A percentile compares a stretch with the other conserved stretches of the same genome.
Evolutionary conservation across 73 alveolate genomes (phyloP).

Genomic region (Tetrahymena thermophila): DNA sequence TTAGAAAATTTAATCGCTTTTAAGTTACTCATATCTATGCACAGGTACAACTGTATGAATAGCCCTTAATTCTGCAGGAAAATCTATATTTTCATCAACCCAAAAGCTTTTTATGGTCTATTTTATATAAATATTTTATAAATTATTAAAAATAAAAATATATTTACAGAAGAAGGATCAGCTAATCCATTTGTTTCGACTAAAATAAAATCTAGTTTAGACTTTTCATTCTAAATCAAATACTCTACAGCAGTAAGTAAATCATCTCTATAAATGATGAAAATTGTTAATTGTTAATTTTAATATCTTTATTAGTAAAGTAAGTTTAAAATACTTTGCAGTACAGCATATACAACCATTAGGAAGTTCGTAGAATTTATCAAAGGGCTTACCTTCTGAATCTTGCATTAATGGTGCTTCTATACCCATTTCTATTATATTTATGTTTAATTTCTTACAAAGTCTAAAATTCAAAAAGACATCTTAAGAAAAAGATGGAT

Average conservation of each 20-base stretch:
- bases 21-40: conserved; percentile 27
- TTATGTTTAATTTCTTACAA: neutral
- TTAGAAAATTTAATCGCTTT: conserved; percentile 13
- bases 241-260: conserved; percentile 50
- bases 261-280: conserved; percentile 29
- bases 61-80: conserved; percentile 43
- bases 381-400: conserved; percentile 53
- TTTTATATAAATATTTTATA: neutral
- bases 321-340: conserved; percentile 46
- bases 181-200: conserved; percentile 78
- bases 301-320: neutral
- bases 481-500: neutral
- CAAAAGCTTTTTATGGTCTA: conserved; percentile 56
- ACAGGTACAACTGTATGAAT: conserved; percentile 56
- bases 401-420: conserved; percentile 61
- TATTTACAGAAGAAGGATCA: conserved; percentile 47
- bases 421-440: conserved; percentile 49
- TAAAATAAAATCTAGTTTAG: conserved; percentile 42
- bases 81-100: conserved; percentile 61
- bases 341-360: conserved; percentile 77
- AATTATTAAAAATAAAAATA: neutral
- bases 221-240: conserved; percentile 51
- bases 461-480: neutral
- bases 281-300: neutral
- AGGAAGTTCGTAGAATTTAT: conserved; percentile 66